Conservation (phyloP, 208 protist species). For the Trypanosoma mega region DNA sequence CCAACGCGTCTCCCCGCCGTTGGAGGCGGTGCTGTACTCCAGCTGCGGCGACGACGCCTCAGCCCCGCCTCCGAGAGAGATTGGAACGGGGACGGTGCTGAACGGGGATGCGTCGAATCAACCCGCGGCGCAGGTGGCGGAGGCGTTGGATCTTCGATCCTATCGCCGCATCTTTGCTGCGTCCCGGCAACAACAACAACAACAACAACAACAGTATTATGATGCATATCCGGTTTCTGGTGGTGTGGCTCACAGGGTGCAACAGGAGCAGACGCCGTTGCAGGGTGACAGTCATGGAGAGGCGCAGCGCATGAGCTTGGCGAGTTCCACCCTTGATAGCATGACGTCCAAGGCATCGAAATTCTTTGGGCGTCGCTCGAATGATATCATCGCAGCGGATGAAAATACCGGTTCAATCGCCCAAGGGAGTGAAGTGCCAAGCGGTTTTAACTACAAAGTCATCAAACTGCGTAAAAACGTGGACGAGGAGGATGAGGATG, state of each 20-base stretch:
- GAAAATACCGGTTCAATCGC: too few species aligned
- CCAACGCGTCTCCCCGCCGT: slow-evolving; percentile 9
- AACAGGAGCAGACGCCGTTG: neutral
- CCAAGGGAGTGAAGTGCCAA: too few species aligned
- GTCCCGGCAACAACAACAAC: neutral
- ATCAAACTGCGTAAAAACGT: neutral
- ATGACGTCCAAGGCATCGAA: too few species aligned
- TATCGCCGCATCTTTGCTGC: neutral
- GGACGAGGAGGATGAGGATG: slow-evolving; percentile 9
- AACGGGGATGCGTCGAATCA: neutral
- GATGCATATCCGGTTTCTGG: neutral
- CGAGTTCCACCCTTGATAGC: slow-evolving; percentile 12
- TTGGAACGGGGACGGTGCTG: neutral
- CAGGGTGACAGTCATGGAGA: neutral
- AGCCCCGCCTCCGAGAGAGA: too few species aligned
- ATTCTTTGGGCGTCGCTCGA: too few species aligned
- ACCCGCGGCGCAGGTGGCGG: neutral
- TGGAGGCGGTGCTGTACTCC: neutral
- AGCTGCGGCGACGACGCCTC: neutral
- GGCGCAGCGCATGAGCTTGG: neutral
- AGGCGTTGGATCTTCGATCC: neutral
- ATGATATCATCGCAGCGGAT: too few species aligned
- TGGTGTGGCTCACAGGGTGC: too few species aligned
- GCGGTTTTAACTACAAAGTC: slow-evolving; percentile 5
- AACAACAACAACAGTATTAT: neutral